These are phyloP conservation scores for Oidiodendron maius DNA, from an alignment of 495 filamentous ascomycete genomes.

Conservation along the genomic window DNA sequence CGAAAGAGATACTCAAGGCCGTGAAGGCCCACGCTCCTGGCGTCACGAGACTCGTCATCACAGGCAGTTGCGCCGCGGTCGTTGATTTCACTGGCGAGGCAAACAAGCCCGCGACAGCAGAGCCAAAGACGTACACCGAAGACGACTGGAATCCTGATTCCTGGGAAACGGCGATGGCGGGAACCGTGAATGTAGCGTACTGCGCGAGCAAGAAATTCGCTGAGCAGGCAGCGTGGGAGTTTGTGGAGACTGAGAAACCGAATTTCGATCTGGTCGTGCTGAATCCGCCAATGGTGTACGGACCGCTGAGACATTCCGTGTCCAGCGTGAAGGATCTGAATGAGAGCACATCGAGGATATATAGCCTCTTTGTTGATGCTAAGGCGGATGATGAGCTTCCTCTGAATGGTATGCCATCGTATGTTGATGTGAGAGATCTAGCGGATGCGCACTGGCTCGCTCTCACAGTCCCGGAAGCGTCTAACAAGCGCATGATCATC, in stretches of 20 bases:
- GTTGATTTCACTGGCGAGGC: conserved; percentile 14
- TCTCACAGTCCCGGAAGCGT: conserved; percentile 10
- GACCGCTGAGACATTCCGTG: conserved; percentile 9
- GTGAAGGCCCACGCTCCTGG: conserved; percentile 22
- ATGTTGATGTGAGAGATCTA: conserved; percentile 14
- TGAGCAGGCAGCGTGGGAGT: conserved; percentile 15
- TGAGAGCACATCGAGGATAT: conserved; percentile 11
- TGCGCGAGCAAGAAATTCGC: conserved; percentile 19
- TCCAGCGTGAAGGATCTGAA: conserved; percentile 9
- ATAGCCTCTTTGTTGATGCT: conserved; percentile 10
- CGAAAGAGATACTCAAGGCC: conserved; percentile 25
- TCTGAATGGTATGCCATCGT: conserved; percentile 13
- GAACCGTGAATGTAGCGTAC: conserved; percentile 6
- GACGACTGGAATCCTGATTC: conserved; percentile 14
- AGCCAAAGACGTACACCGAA: conserved; percentile 11
- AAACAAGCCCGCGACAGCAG: neutral
- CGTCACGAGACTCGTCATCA: conserved; percentile 34
- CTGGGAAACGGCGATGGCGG: conserved; percentile 13
- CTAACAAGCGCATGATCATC: conserved; percentile 10
- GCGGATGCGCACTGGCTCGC: conserved; percentile 10
- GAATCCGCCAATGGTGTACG: conserved; percentile 16
- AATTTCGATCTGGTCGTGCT: conserved; percentile 15
- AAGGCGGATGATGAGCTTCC: conserved; percentile 5
- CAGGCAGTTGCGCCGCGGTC: conserved; percentile 18
- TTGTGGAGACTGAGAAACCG: conserved; percentile 11